These are phyloP conservation scores for Tephrocybe sp. DNA, from an alignment of 768 basidiomycete genomes.

Conservation along the genomic window DNA sequence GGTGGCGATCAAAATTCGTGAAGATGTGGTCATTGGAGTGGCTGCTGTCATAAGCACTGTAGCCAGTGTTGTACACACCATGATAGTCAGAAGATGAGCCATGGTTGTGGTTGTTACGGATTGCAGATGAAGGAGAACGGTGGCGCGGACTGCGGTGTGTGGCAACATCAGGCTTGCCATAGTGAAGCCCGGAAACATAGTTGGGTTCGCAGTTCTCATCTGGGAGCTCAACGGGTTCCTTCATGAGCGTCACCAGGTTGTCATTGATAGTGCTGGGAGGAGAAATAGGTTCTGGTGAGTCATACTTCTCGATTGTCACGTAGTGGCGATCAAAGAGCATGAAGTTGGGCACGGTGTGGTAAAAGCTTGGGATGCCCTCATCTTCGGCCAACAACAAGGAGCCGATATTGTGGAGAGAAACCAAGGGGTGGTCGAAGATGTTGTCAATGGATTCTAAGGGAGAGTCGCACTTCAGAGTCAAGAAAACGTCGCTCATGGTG, in stretches of 20 bases:
- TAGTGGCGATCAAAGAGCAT: too few species aligned
- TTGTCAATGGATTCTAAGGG: too few species aligned
- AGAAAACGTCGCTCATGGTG: too few species aligned
- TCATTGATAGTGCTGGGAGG: constrained; percentile 4
- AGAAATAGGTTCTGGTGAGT: neutral
- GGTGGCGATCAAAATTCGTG: neutral
- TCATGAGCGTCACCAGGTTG: constrained; percentile 9
- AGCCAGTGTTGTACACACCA: neutral
- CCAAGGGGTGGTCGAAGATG: too few species aligned
- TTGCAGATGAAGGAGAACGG: neutral
- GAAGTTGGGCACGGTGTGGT: too few species aligned
- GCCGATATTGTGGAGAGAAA: too few species aligned
- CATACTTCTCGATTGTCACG: too few species aligned
- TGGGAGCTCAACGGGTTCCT: constrained; percentile 7
- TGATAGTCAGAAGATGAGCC: neutral
- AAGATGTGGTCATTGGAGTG: neutral
- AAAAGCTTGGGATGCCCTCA: too few species aligned
- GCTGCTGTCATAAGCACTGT: neutral
- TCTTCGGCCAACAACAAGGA: too few species aligned
- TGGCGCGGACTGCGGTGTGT: neutral
- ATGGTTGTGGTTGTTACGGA: neutral
- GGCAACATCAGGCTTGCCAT: neutral
- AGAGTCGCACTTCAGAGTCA: too few species aligned
- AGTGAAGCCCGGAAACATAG: neutral
- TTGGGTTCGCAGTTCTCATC: neutral